A percentile compares a stretch with the other conserved stretches of the same genome.
Evolutionary conservation across 495 filamentous ascomycete genomes (phyloP).

Genomic region (Lentithecium fluviatile): DNA sequence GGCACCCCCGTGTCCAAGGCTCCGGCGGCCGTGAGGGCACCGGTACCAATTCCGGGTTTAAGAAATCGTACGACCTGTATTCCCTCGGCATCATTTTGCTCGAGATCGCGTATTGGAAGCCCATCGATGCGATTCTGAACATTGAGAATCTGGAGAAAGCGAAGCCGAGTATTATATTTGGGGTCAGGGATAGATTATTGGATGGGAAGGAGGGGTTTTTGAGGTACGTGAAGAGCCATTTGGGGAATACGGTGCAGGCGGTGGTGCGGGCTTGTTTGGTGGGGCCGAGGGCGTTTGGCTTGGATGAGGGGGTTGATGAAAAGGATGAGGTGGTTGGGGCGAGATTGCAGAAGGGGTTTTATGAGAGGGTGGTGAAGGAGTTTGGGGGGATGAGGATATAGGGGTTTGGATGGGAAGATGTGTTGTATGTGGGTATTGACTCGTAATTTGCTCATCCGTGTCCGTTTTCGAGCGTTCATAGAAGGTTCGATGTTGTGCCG

Average conservation of each 20-base stretch:
- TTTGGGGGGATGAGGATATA: constrained; percentile 39
- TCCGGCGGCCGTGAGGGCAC: constrained; percentile 20
- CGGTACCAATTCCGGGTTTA: constrained; percentile 41
- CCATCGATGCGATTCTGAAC: constrained; percentile 45
- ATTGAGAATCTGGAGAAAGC: constrained; percentile 37
- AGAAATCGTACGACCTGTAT: constrained; percentile 55
- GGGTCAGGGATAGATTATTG: constrained; percentile 29
- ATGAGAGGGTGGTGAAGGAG: constrained; percentile 42
- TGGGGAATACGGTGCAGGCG: constrained; percentile 39
- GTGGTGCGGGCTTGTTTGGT: constrained; percentile 41
- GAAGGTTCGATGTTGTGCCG: no score
- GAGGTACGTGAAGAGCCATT: constrained; percentile 29
- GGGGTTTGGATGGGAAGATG: not conserved
- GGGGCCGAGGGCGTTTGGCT: constrained; percentile 39
- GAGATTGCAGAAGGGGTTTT: constrained; percentile 39
- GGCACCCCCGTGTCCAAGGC: constrained; percentile 51
- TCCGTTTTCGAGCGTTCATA: not conserved
- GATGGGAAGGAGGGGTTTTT: constrained; percentile 29
- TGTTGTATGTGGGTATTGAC: no score
- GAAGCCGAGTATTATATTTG: constrained; percentile 26
- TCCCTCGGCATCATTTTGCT: constrained; percentile 51
- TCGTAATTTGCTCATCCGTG: no score
- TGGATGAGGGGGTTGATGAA: constrained; percentile 32
- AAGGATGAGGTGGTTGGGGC: constrained; percentile 37
- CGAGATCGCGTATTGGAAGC: constrained; percentile 55